phyloP scores from a whole-genome alignment of 1,139 yeast genomes.

The Sugiyamaella japonica region DNA sequence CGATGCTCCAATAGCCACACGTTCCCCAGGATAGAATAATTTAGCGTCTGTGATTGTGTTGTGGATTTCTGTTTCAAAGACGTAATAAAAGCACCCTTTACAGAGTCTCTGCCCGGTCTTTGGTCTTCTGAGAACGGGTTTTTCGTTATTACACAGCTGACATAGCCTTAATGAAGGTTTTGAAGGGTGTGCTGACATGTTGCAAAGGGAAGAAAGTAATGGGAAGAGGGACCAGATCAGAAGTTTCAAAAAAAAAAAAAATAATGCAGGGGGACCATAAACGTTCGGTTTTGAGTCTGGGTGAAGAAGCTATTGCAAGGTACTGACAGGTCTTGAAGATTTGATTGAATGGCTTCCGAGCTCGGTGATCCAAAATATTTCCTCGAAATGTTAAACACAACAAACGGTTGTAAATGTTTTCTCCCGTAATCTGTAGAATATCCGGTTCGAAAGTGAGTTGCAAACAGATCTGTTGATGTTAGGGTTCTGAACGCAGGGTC shows the following conservation, averaged over 20 bases:
- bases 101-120: conserved; percentile 91
- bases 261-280: too few species aligned
- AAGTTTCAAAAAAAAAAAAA: too few species aligned
- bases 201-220: neutral
- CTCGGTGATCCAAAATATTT: too few species aligned
- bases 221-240: neutral
- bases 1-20: conserved; percentile 94
- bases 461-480: neutral
- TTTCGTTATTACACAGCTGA: conserved; percentile 81
- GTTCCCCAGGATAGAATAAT: conserved; percentile 77
- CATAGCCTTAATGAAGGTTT: conserved; percentile 44
- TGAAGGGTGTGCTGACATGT: neutral
- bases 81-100: conserved; percentile 83
- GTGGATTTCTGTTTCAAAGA: conserved; percentile 95
- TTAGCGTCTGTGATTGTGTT: conserved; percentile 73
- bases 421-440: too few species aligned
- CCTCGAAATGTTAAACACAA: too few species aligned
- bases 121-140: conserved; percentile 89
- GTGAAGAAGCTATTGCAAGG: too few species aligned
- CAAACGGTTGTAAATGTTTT: too few species aligned
- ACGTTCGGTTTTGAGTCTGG: too few species aligned
- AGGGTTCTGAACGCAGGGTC: too few species aligned
- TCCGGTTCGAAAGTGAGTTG: too few species aligned
- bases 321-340: too few species aligned
- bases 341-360: too few species aligned